phyloP scores from a whole-genome alignment of 2,329 filamentous ascomycete species.

The Aspergillus intermedius region DNA sequence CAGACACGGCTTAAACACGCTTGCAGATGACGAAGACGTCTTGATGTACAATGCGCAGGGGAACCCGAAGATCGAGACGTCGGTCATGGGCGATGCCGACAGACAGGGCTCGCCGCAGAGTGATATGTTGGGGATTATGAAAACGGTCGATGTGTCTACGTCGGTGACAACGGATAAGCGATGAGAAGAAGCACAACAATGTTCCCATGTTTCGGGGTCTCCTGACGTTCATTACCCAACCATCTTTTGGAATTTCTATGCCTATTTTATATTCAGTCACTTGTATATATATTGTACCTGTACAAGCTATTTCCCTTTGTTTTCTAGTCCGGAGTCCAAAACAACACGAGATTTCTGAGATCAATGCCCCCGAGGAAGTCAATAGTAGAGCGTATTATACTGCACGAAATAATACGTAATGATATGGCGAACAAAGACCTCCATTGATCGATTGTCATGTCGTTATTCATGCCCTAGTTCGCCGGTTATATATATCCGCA shows the following conservation, averaged over 20 bases:
- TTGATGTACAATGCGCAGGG: conserved; percentile 21
- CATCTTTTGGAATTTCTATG: too few species aligned
- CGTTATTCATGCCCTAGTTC: too few species aligned
- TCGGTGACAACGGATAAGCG: conserved; percentile 8
- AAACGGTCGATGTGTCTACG: conserved; percentile 23
- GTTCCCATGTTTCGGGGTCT: background rate
- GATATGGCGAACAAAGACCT: too few species aligned
- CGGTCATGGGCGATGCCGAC: conserved; percentile 14
- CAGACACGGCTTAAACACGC: conserved; percentile 10
- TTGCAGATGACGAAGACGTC: conserved; percentile 20
- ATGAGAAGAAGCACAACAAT: background rate
- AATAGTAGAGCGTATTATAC: too few species aligned
- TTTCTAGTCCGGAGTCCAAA: too few species aligned
- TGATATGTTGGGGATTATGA: conserved; percentile 21
- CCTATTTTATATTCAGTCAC: background rate
- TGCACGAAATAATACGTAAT: too few species aligned
- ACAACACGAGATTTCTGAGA: too few species aligned
- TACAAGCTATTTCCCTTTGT: too few species aligned
- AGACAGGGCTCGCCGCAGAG: background rate
- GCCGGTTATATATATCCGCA: too few species aligned
- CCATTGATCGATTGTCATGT: too few species aligned
- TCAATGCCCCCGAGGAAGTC: too few species aligned
- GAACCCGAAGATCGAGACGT: conserved; percentile 22
- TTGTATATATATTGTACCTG: background rate
- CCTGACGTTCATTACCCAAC: too few species aligned